Evolutionary conservation across 495 filamentous ascomycete species (phyloP).

Genomic region (Aspergillus mulundensis): DNA sequence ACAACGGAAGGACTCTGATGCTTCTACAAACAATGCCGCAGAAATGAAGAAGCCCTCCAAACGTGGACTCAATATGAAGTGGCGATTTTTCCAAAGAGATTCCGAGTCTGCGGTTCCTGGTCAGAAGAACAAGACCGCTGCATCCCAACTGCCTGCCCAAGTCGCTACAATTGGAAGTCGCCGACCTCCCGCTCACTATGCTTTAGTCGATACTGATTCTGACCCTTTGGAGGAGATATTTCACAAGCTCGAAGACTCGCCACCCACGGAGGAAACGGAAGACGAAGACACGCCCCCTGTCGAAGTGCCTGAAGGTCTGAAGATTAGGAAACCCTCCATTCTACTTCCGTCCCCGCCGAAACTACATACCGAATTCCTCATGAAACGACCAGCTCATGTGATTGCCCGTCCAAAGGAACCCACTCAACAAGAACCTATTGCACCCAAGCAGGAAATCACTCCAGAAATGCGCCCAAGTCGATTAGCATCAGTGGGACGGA

Average conservation of each 20-base stretch:
- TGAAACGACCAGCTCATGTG: slow-evolving; percentile 30
- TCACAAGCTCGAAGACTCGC: slow-evolving; percentile 52
- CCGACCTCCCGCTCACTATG: slow-evolving; percentile 70
- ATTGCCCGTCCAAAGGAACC: slow-evolving; percentile 31
- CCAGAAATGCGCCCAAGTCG: slow-evolving; percentile 37
- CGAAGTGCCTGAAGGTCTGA: slow-evolving; percentile 29
- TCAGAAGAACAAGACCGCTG: slow-evolving; percentile 11
- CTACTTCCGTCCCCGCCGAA: slow-evolving; percentile 53
- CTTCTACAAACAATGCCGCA: not conserved
- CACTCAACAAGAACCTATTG: slow-evolving; percentile 26
- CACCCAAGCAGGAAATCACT: slow-evolving; percentile 14
- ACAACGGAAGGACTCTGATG: not conserved
- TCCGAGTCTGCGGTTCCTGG: slow-evolving; percentile 14
- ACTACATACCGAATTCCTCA: slow-evolving; percentile 41
- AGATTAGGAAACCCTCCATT: slow-evolving; percentile 45
- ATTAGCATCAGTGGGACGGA: slow-evolving; percentile 81
- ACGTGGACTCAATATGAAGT: slow-evolving; percentile 51
- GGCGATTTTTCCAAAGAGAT: slow-evolving; percentile 77
- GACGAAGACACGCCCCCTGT: slow-evolving; percentile 28
- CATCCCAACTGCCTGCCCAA: slow-evolving; percentile 35
- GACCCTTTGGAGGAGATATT: slow-evolving; percentile 65
- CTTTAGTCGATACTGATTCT: slow-evolving; percentile 72
- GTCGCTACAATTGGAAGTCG: slow-evolving; percentile 33
- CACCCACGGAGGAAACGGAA: slow-evolving; percentile 41
- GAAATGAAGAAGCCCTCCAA: slow-evolving; percentile 20